Evolutionary conservation across 2,329 filamentous ascomycete species (phyloP).

Genomic region (Orbilia javanica): DNA sequence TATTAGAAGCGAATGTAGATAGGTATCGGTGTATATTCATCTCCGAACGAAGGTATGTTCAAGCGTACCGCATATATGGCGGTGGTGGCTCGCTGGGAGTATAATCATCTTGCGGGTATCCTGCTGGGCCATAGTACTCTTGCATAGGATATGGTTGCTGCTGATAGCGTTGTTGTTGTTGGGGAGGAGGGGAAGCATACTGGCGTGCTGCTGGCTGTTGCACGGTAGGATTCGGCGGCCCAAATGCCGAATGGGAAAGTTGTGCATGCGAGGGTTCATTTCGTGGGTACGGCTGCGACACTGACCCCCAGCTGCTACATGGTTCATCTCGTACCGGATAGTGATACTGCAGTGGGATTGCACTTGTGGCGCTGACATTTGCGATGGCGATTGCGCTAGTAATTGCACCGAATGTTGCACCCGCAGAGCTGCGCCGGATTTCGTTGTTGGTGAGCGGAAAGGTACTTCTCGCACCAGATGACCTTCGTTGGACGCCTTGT

Average conservation of each 20-base stretch:
- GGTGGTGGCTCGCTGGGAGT: constrained; percentile 39
- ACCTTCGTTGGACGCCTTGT: constrained; percentile 44
- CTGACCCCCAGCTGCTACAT: constrained; percentile 28
- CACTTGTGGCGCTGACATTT: constrained; percentile 26
- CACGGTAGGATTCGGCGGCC: background rate
- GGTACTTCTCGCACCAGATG: constrained; percentile 35
- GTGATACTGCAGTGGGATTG: constrained; percentile 51
- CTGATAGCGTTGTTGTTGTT: background rate
- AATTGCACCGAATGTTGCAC: constrained; percentile 29
- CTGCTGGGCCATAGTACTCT: constrained; percentile 39
- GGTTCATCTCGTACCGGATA: constrained; percentile 46
- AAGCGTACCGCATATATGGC: constrained; percentile 55
- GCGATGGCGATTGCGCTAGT: constrained; percentile 44
- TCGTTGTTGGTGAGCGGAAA: constrained; percentile 36
- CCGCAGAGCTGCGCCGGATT: constrained; percentile 31
- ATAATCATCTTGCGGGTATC: constrained; percentile 16
- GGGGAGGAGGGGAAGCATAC: constrained; percentile 4
- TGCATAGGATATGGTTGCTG: constrained; percentile 52
- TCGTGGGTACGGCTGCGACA: constrained; percentile 24
- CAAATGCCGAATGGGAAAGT: constrained; percentile 26
- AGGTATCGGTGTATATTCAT: background rate
- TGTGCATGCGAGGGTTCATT: constrained; percentile 14
- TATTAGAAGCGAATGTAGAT: constrained; percentile 4
- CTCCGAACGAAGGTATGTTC: background rate
- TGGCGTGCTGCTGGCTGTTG: constrained; percentile 6